Evolutionary conservation across 2,329 filamentous ascomycete genomes (phyloP).

Genomic region (Bisporella sp.): DNA sequence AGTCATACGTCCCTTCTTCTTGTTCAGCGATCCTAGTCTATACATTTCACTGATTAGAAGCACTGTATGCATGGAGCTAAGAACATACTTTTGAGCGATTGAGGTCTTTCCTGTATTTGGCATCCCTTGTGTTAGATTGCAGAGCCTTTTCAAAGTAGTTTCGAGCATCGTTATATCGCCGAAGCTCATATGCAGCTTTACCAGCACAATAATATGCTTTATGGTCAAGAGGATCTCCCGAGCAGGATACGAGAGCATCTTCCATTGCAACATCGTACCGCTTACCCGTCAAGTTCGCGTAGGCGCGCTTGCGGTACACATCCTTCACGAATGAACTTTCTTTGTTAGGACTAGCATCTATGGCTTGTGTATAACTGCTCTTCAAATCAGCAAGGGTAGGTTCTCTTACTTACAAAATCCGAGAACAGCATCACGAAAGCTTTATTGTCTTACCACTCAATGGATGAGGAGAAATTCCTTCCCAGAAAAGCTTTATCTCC

Average conservation of each 20-base stretch:
- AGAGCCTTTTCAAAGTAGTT: conserved; percentile 6
- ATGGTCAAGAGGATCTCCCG: conserved; percentile 4
- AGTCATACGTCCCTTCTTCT: conserved; percentile 9
- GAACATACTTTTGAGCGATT: conserved; percentile 1
- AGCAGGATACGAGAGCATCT: conserved; percentile 9
- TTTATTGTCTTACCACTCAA: conserved; percentile 8
- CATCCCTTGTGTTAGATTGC: conserved; percentile 2
- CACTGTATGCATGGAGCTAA: no score
- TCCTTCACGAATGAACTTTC: not conserved
- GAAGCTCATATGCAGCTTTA: conserved; percentile 8
- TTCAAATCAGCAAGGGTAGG: no score
- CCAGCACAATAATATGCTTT: conserved; percentile 13
- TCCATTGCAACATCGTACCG: conserved; percentile 7
- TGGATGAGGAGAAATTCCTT: conserved; percentile 9
- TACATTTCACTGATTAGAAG: no score
- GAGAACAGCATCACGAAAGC: no score
- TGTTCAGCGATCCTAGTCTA: conserved; percentile 3
- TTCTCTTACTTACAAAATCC: no score
- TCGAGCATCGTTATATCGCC: conserved; percentile 8
- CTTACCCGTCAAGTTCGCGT: conserved; percentile 10
- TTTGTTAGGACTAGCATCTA: no score
- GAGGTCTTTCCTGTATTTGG: conserved; percentile 8
- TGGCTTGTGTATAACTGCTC: no score
- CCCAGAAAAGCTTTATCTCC: conserved; percentile 12
- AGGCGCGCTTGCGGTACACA: conserved; percentile 9